Percentiles rank a stretch among this genome's conserved stretches.
These are phyloP conservation scores for Diplodia mutila DNA, from an alignment of 2,329 filamentous ascomycete species.

Conservation along the genomic window DNA sequence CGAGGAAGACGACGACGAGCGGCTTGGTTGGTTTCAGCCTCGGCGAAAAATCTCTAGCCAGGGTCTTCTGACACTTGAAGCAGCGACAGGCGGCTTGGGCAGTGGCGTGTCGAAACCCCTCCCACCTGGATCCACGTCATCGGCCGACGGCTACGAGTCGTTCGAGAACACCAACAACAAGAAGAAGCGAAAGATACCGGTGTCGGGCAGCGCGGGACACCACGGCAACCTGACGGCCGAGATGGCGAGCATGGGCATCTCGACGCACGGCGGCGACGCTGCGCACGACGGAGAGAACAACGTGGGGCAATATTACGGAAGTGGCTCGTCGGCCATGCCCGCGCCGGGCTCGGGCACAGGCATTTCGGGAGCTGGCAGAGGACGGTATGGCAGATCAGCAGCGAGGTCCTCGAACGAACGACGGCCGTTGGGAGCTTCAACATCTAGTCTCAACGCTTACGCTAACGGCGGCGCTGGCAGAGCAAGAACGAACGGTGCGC, in stretches of 20 bases:
- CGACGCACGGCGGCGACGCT: constrained; percentile 50
- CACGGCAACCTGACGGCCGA: constrained; percentile 63
- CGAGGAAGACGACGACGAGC: constrained; percentile 63
- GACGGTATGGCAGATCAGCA: constrained; percentile 71
- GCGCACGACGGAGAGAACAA: constrained; percentile 50
- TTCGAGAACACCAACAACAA: constrained; percentile 99
- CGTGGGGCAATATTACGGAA: constrained; percentile 60
- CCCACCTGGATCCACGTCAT: constrained; percentile 62
- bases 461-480: constrained; percentile 44
- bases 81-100: constrained; percentile 33
- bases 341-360: constrained; percentile 60
- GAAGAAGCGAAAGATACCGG: constrained; percentile 97
- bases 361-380: constrained; percentile 82
- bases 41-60: constrained; percentile 25
- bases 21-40: constrained; percentile 26
- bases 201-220: constrained; percentile 72
- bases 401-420: constrained; percentile 47
- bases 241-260: constrained; percentile 66
- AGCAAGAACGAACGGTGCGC: constrained; percentile 24
- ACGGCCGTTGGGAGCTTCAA: constrained; percentile 48
- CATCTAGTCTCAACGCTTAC: constrained; percentile 49
- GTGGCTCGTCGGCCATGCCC: constrained; percentile 57
- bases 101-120: constrained; percentile 48
- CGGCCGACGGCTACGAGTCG: constrained; percentile 88
- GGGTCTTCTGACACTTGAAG: constrained; percentile 34